Evolutionary conservation across 768 basidiomycete species (phyloP), one percentile per base, ranked within the genome.

Genomic region (Naematelia aurantialba): DNA sequence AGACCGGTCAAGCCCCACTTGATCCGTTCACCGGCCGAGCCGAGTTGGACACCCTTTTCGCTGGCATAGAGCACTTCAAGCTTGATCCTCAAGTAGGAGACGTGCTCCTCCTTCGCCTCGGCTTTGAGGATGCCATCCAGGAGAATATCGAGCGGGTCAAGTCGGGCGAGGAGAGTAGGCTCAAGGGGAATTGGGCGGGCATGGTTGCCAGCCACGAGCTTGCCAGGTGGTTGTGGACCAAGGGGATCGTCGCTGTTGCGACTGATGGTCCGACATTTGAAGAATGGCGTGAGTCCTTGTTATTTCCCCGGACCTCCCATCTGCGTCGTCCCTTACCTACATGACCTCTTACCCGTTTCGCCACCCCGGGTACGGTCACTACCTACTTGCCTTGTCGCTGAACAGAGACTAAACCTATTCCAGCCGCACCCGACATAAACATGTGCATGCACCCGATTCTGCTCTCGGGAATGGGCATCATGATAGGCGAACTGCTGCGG

Each of bases 251-350:
- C 21, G 58, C 58, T 19, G 52, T 59, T 29, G 58, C 46, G 4
- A 59, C 46, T 45, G 58, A 59, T 39, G 53, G 53, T 47, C 51
- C 51, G 29, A 53, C 51, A 3, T 59, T 59, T 42, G 58, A 59
- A 27, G 51, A 59, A 19, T 53, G 52, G 42, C 29, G 58, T 59
- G 52, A 44, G 58, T 54, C 8, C 17, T 17, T 39, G 34, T 25
- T 17, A 22, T 56, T 4, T 56, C 24, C 10, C 1, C 17, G 55
- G 17, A 8, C 24, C 17, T 17, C 21, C 25, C 4, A 46, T 29
- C 5, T 2, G 2, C 1, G 24, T 22, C 51, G 49, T n/a, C n/a
- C n/a, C n/a, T n/a, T n/a, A n/a, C n/a, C n/a, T n/a, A n/a, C n/a
- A n/a, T n/a, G n/a, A n/a, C n/a, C n/a, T n/a, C n/a, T n/a, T n/a